Percentiles rank a stretch among this genome's conserved stretches.
These are phyloP conservation scores for Phalaenopsis equestris DNA, from an alignment of 106 monocot species.

Conservation along the genomic window DNA sequence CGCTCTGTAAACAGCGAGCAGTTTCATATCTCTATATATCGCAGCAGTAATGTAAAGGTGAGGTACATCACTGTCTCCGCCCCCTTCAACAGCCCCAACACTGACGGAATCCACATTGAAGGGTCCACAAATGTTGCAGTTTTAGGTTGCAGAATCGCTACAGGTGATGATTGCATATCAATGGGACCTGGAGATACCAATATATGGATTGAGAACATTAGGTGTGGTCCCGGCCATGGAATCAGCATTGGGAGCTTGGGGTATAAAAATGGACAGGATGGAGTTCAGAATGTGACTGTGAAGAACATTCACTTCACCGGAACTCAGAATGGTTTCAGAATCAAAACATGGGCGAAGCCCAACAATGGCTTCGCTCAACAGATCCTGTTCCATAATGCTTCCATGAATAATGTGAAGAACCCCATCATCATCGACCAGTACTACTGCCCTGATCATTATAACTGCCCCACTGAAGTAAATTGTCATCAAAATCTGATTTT, in stretches of 20 bases:
- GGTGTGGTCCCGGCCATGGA: conserved; percentile 10
- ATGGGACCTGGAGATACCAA: neutral
- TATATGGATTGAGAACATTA: neutral
- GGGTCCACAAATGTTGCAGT: neutral
- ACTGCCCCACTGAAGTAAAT: neutral
- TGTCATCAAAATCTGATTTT: neutral
- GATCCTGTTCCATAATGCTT: neutral
- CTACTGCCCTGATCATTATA: neutral
- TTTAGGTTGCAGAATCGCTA: neutral
- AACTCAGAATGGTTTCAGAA: conserved; percentile 2
- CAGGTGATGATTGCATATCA: conserved; percentile 12
- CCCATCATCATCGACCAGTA: conserved; percentile 12
- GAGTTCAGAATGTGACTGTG: neutral
- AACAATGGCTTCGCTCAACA: neutral
- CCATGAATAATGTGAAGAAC: conserved; percentile 5
- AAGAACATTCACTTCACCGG: neutral
- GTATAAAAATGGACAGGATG: neutral
- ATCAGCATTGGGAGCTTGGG: conserved; percentile 14
- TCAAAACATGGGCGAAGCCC: conserved; percentile 11
- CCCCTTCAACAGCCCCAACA: neutral
- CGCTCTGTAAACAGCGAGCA: conserved; percentile 2
- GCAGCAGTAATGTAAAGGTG: neutral
- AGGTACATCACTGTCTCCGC: neutral
- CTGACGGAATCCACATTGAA: conserved; percentile 12
- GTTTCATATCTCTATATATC: conserved; percentile 2